Conservation (phyloP, 805 yeast species). For the Zygoascus ofunaensis region DNA sequence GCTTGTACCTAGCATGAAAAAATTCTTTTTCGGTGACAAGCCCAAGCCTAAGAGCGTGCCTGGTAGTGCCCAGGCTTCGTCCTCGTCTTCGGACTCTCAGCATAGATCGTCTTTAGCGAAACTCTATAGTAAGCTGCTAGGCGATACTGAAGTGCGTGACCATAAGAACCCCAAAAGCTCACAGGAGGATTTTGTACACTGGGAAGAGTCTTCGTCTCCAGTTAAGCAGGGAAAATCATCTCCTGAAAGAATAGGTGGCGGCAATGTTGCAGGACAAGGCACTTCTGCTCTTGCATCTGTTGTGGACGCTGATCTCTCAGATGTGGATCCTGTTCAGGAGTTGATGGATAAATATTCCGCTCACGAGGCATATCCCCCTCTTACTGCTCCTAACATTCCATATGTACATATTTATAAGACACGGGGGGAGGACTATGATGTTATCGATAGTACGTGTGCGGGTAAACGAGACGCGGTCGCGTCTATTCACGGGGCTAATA, state of each 20-base stretch:
- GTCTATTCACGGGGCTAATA: neutral
- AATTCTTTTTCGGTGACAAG: neutral
- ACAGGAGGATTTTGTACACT: conserved; percentile 10
- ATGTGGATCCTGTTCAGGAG: conserved; percentile 17
- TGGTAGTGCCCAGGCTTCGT: too few species aligned
- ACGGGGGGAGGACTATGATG: neutral
- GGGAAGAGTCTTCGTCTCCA: conserved; percentile 13
- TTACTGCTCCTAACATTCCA: conserved; percentile 14
- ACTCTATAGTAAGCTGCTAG: conserved; percentile 7
- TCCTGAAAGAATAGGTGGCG: too few species aligned
- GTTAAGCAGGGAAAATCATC: too few species aligned
- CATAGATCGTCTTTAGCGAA: conserved; percentile 5
- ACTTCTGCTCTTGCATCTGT: neutral
- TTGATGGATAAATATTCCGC: conserved; percentile 15
- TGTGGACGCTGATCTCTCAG: neutral
- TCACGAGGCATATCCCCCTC: conserved; percentile 12
- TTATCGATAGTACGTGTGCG: too few species aligned
- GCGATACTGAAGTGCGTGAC: conserved; percentile 2
- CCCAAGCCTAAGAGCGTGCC: neutral
- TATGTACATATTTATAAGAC: neutral
- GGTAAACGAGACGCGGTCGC: neutral
- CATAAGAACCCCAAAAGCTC: neutral
- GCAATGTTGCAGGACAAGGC: neutral
- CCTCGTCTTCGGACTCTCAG: neutral
- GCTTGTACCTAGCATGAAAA: neutral